phyloP scores from a whole-genome alignment of 768 basidiomycete species.

The Calocera cornea region DNA sequence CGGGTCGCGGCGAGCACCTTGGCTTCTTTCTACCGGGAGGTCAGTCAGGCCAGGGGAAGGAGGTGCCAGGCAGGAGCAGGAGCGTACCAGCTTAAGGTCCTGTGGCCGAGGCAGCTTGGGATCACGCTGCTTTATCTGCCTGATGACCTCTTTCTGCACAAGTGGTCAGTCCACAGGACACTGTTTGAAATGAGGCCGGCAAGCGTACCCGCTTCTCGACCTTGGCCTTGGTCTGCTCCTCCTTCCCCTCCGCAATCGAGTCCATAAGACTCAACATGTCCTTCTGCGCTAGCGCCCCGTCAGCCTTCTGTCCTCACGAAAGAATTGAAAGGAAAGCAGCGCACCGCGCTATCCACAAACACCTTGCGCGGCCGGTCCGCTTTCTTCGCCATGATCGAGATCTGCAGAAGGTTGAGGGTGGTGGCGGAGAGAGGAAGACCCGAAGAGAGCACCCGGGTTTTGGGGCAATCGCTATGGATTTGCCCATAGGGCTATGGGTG shows the following conservation, averaged over 20 bases:
- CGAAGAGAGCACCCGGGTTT: neutral
- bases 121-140: neutral
- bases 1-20: neutral
- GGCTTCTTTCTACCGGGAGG: neutral
- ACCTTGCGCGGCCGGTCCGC: neutral
- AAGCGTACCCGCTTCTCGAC: neutral
- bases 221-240: neutral
- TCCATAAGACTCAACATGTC: neutral
- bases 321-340: neutral
- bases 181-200: neutral
- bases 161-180: neutral
- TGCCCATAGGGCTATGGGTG: too few species aligned
- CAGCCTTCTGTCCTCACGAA: neutral
- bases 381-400: conserved; percentile 1
- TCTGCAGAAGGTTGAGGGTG: neutral
- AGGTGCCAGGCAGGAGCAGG: neutral
- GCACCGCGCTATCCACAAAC: neutral
- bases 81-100: neutral
- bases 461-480: too few species aligned
- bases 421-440: neutral
- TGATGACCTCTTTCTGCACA: neutral
- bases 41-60: neutral
- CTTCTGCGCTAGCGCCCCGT: neutral
- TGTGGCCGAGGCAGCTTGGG: neutral
- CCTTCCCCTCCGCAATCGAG: neutral